Evolutionary conservation across 164 flowering plant species (phyloP), one percentile per base, ranked within the genome.

Genomic region (Magnolia kwangsiensis): DNA sequence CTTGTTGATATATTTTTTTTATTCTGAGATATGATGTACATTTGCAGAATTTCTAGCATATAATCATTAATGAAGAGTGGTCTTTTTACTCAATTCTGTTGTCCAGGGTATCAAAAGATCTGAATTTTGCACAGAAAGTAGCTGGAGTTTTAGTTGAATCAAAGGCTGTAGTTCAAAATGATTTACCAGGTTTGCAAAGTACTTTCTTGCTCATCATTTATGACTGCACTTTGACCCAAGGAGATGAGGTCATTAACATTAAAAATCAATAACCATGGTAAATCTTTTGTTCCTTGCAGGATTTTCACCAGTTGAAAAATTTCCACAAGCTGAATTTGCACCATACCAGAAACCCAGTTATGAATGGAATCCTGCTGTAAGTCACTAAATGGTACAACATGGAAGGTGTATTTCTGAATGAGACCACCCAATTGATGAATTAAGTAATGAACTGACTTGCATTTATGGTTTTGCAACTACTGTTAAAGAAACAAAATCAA

Each of bases 321-420:
- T 94, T 81, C 98, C 99, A 27, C 91, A 87, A 80, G 89, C 91
- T 66, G 86, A 88, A 78, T 96, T 96, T 84, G 85, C 98, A 74
- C 92, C 98, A 10, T 96, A 96, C 75, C 59, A 72, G 65, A 88
- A 72, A 72, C 64, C n/a, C 58, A 84, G 66, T 76, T 91, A 89
- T 81, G 86, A 88, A 71, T 96, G 99, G 99, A 96, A 96, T 77
- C 96, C 95, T 72, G 70, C 66, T 84, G 99, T 95, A 91, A 84
- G 98, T 84, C 80, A 72, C 79, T 51, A 73, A 45, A 31, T 66
- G 24, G 29, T 72, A 20, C 29, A 51, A 37, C 20, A 37, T 51
- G 23, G 50, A 67, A 74, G 37, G 37, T 71, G 7, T 69, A 10
- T 69, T 31, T 21, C 61, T 49, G 51, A 49, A 24, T 69, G 45